Evolutionary conservation across 2,329 filamentous ascomycete genomes (phyloP).

Genomic region (Aspergillus quadricinctus): DNA sequence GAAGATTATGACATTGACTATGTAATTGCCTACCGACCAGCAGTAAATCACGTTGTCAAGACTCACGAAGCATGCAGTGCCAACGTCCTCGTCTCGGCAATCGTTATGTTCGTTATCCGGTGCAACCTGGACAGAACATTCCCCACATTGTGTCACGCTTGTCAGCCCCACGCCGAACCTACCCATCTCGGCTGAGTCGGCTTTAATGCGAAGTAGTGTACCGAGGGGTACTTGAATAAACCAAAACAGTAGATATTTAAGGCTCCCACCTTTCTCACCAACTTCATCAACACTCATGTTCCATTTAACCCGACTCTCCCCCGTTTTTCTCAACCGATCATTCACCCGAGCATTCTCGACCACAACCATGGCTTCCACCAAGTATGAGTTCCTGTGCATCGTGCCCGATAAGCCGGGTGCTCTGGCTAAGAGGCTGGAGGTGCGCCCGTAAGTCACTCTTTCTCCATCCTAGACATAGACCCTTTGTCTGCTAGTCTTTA

Average conservation of each 20-base stretch:
- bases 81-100: background rate
- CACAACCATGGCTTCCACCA: constrained; percentile 24
- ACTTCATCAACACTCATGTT: constrained; percentile 4
- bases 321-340: constrained; percentile 2
- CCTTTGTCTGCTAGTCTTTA: background rate
- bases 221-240: background rate
- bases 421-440: constrained; percentile 57
- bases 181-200: background rate
- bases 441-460: constrained; percentile 25
- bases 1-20: no score
- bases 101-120: background rate
- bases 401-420: constrained; percentile 62
- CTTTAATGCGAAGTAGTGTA: no score
- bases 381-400: constrained; percentile 65
- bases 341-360: background rate
- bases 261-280: constrained; percentile 2
- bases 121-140: background rate
- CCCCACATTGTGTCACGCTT: background rate
- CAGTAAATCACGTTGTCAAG: no score
- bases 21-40: no score
- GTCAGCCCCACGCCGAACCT: background rate
- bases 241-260: background rate
- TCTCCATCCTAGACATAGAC: background rate
- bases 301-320: constrained; percentile 1
- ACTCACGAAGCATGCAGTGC: background rate